Evolutionary conservation across 345 rosid genomes (phyloP).

Genomic region (Eucalyptus rudis): DNA sequence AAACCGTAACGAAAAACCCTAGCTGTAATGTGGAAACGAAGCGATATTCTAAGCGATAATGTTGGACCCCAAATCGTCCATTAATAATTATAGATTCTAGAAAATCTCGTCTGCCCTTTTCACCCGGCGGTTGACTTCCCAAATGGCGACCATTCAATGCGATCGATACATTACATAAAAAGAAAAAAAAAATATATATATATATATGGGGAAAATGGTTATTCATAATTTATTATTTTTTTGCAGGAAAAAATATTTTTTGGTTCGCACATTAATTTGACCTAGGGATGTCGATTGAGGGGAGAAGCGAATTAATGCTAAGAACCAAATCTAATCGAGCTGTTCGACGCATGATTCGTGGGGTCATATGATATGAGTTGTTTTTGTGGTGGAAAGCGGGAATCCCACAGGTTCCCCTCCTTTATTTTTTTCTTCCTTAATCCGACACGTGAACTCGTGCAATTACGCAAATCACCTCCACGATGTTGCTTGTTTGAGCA

Average conservation of each 20-base stretch:
- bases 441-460: not conserved
- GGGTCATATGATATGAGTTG: not conserved
- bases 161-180: not conserved
- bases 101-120: slow-evolving; percentile 18
- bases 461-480: not conserved
- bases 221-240: not conserved
- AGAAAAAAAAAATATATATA: too few species aligned
- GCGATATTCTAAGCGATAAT: not conserved
- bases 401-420: not conserved
- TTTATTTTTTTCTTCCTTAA: not conserved
- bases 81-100: slow-evolving; percentile 22
- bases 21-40: not conserved
- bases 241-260: not conserved
- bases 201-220: not conserved
- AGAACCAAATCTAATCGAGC: slow-evolving; percentile 48
- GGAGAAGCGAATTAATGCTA: not conserved
- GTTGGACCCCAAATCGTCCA: not conserved
- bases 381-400: not conserved
- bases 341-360: slow-evolving; percentile 13
- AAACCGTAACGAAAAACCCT: not conserved
- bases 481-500: not conserved
- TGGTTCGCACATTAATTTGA: not conserved
- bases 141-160: not conserved
- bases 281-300: slow-evolving; percentile 1
- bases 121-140: not conserved